A percentile compares a stretch with the other conserved stretches of the same genome.
These are phyloP conservation scores for Parsonsia alboflavescens DNA, from an alignment of 257 asterid genomes.

Conservation along the genomic window DNA sequence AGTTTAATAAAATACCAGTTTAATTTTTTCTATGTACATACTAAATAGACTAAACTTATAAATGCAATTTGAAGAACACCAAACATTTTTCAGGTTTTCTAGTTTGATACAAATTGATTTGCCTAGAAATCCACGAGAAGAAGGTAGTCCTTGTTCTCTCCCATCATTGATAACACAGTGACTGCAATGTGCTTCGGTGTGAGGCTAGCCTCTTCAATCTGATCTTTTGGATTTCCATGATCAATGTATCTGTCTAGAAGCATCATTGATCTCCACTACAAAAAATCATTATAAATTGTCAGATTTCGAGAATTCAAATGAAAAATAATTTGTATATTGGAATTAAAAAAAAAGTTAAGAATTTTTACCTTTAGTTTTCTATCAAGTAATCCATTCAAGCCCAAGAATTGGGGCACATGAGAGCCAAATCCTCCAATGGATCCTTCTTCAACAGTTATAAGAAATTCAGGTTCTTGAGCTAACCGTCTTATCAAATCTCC, in stretches of 20 bases:
- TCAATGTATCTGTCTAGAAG: conserved; percentile 63
- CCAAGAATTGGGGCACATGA: conserved; percentile 55
- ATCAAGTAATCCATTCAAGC: conserved; percentile 49
- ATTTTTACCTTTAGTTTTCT: conserved; percentile 45
- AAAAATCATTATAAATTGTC: neutral
- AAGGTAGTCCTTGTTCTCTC: conserved; percentile 35
- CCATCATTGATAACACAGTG: conserved; percentile 46
- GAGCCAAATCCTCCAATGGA: conserved; percentile 59
- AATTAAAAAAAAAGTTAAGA: too few relatives aligned
- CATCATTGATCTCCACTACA: conserved; percentile 66
- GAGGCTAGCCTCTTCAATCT: conserved; percentile 60
- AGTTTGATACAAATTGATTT: neutral
- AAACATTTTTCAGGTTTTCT: too few relatives aligned
- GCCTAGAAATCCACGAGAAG: conserved; percentile 21
- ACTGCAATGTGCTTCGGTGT: conserved; percentile 56
- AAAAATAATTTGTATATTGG: too few relatives aligned
- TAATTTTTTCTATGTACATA: too few relatives aligned
- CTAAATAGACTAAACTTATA: too few relatives aligned
- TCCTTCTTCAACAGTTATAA: conserved; percentile 66
- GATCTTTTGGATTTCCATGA: conserved; percentile 55
- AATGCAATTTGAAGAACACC: too few relatives aligned
- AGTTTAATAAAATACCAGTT: too few relatives aligned
- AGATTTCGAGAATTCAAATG: neutral
- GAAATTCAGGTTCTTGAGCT: conserved; percentile 45
- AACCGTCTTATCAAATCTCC: conserved; percentile 18